Conservation (phyloP, 2,329 filamentous ascomycete genomes). For the Chrysoporthe puriensis region DNA sequence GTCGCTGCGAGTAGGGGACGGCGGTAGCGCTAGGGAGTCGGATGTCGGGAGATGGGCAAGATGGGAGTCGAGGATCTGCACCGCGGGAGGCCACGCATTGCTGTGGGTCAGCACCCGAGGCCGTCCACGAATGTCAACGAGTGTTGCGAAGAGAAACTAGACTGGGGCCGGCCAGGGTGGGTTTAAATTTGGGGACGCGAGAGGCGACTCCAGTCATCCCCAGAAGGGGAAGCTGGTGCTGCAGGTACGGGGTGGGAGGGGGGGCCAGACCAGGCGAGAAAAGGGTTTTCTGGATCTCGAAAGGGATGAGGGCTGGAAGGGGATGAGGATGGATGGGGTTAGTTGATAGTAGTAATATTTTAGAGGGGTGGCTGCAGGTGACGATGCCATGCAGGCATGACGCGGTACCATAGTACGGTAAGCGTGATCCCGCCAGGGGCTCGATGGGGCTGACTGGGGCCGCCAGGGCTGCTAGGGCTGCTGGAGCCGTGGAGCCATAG, state of each 20-base stretch:
- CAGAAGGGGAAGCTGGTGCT: not conserved
- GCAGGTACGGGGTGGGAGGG: not conserved
- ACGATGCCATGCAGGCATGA: not conserved
- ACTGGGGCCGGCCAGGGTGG: slow-evolving; percentile 2
- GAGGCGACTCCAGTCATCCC: not conserved
- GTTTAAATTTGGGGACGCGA: not conserved
- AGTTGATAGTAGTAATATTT: not conserved
- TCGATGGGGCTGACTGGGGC: too few relatives aligned
- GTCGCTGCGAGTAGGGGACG: not conserved
- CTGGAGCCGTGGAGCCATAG: too few relatives aligned
- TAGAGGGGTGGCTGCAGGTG: not conserved
- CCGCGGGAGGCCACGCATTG: slow-evolving; percentile 12
- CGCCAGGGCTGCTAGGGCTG: too few relatives aligned
- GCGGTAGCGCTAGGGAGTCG: not conserved
- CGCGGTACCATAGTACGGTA: not conserved
- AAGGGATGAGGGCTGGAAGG: not conserved
- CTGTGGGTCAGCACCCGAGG: slow-evolving; percentile 1
- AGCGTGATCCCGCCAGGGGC: too few relatives aligned
- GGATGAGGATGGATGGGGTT: not conserved
- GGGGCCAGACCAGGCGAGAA: not conserved
- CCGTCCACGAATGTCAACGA: not conserved
- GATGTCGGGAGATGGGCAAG: slow-evolving; percentile 10
- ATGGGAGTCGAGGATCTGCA: slow-evolving; percentile 8
- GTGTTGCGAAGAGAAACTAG: not conserved
- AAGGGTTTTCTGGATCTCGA: not conserved